These are phyloP conservation scores for Boechera stricta DNA, from an alignment of 345 rosid species.

Conservation along the genomic window DNA sequence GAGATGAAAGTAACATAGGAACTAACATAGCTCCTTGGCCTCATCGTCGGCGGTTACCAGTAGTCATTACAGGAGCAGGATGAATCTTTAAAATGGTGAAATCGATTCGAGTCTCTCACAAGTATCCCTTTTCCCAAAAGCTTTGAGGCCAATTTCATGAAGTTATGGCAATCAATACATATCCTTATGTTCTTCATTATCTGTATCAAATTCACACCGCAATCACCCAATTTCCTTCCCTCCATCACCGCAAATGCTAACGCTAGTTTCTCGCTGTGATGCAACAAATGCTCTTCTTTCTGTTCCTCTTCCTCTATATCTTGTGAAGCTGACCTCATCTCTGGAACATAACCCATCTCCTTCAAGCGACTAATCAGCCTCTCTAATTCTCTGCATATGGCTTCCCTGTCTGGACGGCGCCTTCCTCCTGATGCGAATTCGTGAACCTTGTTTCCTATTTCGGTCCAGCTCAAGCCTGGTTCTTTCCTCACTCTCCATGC, in stretches of 20 bases:
- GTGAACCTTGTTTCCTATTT: slow-evolving; percentile 65
- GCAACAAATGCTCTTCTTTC: slow-evolving; percentile 68
- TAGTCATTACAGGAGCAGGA: slow-evolving; percentile 83
- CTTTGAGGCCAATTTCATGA: slow-evolving; percentile 80
- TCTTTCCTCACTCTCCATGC: slow-evolving; percentile 69
- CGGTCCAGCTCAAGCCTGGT: slow-evolving; percentile 92
- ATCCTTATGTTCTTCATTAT: slow-evolving; percentile 83
- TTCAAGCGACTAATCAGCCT: slow-evolving; percentile 61
- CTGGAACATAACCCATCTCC: slow-evolving; percentile 77
- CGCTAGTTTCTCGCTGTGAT: slow-evolving; percentile 90
- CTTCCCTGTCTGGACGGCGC: slow-evolving; percentile 61
- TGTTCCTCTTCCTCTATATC: slow-evolving; percentile 87
- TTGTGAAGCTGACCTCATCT: slow-evolving; percentile 67
- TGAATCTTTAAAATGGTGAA: slow-evolving; percentile 73
- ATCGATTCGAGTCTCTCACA: slow-evolving; percentile 82
- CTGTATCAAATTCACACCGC: slow-evolving; percentile 49
- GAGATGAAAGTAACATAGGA: slow-evolving; percentile 40
- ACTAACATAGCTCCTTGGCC: background rate
- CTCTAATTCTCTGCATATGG: slow-evolving; percentile 55
- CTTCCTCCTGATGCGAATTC: slow-evolving; percentile 84
- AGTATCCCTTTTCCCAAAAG: slow-evolving; percentile 70
- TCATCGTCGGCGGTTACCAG: slow-evolving; percentile 56
- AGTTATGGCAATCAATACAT: slow-evolving; percentile 87
- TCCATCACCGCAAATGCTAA: slow-evolving; percentile 67
- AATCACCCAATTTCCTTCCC: slow-evolving; percentile 37